Percentiles rank a stretch among this genome's conserved stretches.
Evolutionary conservation across 1,139 yeast genomes (phyloP).

Genomic region (Magnusiomyces sp.): DNA sequence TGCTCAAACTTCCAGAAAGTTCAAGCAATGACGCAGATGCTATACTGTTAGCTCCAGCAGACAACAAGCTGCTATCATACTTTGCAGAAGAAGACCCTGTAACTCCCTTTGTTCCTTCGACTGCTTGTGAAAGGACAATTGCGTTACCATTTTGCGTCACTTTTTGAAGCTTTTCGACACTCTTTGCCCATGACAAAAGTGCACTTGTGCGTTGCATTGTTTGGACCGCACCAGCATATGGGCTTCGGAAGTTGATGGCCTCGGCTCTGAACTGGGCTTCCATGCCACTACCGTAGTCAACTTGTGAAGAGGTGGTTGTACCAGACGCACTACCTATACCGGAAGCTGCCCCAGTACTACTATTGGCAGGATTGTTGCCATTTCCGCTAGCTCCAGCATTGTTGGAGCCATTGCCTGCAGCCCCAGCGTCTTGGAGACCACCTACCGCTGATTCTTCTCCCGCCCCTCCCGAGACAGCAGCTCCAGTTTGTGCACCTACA

Average conservation of each 20-base stretch:
- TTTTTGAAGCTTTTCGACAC: not conserved
- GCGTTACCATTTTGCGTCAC: conserved; percentile 1
- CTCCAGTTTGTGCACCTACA: too few species aligned
- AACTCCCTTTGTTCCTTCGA: too few species aligned
- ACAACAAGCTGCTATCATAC: too few species aligned
- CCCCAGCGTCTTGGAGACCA: not conserved
- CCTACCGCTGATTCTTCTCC: not conserved
- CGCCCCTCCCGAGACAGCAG: not conserved
- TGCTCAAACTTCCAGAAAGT: too few species aligned
- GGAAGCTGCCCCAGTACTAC: not conserved
- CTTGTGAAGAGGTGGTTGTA: not conserved
- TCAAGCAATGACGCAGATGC: too few species aligned
- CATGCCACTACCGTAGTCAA: not conserved
- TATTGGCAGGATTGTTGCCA: not conserved
- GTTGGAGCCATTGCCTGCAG: not conserved
- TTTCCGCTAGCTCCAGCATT: not conserved
- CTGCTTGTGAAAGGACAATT: too few species aligned
- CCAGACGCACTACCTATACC: not conserved
- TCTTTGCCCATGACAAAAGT: conserved; percentile 1
- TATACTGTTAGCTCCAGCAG: too few species aligned
- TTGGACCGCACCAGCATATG: not conserved
- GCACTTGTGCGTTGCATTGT: not conserved
- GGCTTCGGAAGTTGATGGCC: not conserved
- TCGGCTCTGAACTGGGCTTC: not conserved
- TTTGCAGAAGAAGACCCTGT: too few species aligned